These are phyloP conservation scores for Elaeis guineensis DNA, from an alignment of 176 grass and related monocot species.

Conservation along the genomic window DNA sequence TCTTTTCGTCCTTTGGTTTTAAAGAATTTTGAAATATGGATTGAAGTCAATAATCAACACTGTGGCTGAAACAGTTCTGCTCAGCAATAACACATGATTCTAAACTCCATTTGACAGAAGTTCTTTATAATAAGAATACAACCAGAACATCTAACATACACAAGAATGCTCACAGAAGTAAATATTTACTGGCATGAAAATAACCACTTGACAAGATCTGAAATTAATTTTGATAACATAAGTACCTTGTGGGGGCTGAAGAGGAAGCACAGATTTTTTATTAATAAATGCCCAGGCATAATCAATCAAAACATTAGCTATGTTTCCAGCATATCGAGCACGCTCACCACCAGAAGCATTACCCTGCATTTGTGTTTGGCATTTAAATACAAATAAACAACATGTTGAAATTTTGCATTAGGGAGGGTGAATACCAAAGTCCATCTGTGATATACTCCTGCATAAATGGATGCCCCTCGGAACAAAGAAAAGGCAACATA, in stretches of 20 bases:
- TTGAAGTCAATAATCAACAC: no score
- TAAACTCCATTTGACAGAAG: no score
- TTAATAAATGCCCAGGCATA: slow-evolving; percentile 63
- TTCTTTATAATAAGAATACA: no score
- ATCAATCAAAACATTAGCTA: slow-evolving; percentile 57
- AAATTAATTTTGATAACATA: slow-evolving; percentile 6
- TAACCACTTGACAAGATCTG: no score
- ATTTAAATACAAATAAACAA: slow-evolving; percentile 16
- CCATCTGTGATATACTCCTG: slow-evolving; percentile 96
- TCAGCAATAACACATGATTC: no score
- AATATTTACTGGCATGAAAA: no score
- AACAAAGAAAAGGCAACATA: slow-evolving; percentile 88
- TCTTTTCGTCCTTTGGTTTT: no score
- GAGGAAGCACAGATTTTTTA: slow-evolving; percentile 45
- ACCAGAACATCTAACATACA: no score
- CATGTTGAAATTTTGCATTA: neutral
- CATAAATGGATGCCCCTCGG: slow-evolving; percentile 77
- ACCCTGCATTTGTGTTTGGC: slow-evolving; percentile 47
- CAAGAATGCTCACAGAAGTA: no score
- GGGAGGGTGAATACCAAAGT: slow-evolving; percentile 50
- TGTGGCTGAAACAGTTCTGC: no score
- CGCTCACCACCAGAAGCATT: slow-evolving; percentile 96
- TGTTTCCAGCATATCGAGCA: slow-evolving; percentile 52
- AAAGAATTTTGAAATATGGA: no score
- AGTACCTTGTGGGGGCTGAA: slow-evolving; percentile 53